These are phyloP conservation scores for Plasmodium reichenowi DNA, from an alignment of 169 alveolate genomes.

Conservation along the genomic window DNA sequence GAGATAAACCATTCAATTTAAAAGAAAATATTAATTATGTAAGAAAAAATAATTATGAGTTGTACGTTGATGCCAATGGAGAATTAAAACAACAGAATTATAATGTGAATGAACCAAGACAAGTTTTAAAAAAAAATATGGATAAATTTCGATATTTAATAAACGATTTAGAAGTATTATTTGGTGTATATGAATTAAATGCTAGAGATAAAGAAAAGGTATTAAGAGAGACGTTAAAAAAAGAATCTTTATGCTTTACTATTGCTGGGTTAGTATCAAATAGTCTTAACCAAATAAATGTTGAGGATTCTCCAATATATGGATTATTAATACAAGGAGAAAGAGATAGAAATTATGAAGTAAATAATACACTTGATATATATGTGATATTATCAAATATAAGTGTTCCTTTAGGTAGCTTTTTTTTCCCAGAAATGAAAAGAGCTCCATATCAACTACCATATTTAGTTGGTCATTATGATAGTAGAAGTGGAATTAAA, in stretches of 20 bases:
- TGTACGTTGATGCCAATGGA: conserved; percentile 21
- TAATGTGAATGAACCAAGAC: conserved; percentile 67
- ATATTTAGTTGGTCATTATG: conserved; percentile 52
- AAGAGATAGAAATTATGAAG: conserved; percentile 18
- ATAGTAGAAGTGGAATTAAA: conserved; percentile 23
- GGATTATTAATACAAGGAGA: conserved; percentile 54
- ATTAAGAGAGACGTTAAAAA: conserved; percentile 65
- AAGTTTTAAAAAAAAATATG: conserved; percentile 29
- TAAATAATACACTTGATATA: conserved; percentile 9
- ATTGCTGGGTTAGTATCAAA: conserved; percentile 20
- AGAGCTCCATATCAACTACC: conserved; percentile 61
- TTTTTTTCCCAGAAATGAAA: conserved; percentile 32
- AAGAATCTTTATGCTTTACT: conserved; percentile 59
- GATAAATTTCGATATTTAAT: conserved; percentile 32
- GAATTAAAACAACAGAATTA: conserved; percentile 33
- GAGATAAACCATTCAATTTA: conserved; percentile 39
- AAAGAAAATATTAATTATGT: conserved; percentile 34
- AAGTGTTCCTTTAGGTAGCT: conserved; percentile 26
- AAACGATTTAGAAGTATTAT: conserved; percentile 50
- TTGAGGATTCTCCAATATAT: conserved; percentile 47
- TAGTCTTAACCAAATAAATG: conserved; percentile 20
- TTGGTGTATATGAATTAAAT: conserved; percentile 41
- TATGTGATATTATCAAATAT: conserved; percentile 49
- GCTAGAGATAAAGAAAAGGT: conserved; percentile 49
- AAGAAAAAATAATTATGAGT: conserved; percentile 68